phyloP scores from a whole-genome alignment of 768 basidiomycete genomes.

The Lactarius indigo region DNA sequence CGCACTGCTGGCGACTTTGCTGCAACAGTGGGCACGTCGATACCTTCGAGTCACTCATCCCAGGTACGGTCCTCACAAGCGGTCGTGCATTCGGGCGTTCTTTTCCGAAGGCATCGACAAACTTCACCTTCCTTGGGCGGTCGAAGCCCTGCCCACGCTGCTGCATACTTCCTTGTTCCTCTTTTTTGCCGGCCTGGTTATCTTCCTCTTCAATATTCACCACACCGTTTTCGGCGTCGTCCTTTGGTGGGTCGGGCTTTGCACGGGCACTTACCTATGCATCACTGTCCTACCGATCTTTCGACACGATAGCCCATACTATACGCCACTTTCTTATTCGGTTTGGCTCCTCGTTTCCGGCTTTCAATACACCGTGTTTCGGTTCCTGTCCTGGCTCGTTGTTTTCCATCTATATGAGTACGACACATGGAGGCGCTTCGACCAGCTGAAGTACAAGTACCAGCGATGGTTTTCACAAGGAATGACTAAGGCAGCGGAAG shows the following conservation, averaged over 20 bases:
- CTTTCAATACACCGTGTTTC: not conserved
- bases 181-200: constrained; percentile 6
- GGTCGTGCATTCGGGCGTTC: constrained; percentile 4
- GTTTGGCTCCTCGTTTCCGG: constrained; percentile 3
- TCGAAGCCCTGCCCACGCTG: not conserved
- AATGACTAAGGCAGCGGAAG: constrained; percentile 7
- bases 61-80: not conserved
- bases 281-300: constrained; percentile 8
- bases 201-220: constrained; percentile 13
- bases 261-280: not conserved
- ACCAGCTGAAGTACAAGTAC: not conserved
- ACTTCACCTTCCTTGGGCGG: not conserved
- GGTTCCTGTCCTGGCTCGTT: not conserved
- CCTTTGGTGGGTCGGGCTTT: constrained; percentile 1
- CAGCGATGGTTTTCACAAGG: not conserved
- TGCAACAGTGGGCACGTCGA: constrained; percentile 16
- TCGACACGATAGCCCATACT: not conserved
- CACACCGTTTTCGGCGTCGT: constrained; percentile 1
- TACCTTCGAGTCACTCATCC: constrained; percentile 11
- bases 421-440: constrained; percentile 2
- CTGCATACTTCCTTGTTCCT: constrained; percentile 10
- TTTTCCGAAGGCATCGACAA: constrained; percentile 9
- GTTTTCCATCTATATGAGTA: not conserved
- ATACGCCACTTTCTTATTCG: constrained; percentile 9
- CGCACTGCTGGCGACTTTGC: constrained; percentile 12